These are phyloP conservation scores for Nemania serpens DNA, from an alignment of 2,329 filamentous ascomycete species.

Conservation along the genomic window DNA sequence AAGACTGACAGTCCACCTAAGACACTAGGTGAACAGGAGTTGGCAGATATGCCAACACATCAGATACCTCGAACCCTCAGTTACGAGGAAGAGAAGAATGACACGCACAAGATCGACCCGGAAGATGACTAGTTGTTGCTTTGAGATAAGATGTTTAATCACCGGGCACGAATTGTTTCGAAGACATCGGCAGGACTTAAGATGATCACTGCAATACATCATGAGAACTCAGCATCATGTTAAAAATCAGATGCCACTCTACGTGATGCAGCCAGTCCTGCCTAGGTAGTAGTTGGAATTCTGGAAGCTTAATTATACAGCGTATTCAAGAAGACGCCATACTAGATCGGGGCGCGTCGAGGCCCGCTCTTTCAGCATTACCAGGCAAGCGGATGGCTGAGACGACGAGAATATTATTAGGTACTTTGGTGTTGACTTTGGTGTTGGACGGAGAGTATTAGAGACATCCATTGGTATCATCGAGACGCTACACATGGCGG, in stretches of 20 bases:
- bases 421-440: neutral
- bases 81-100: constrained; percentile 24
- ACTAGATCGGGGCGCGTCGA: constrained; percentile 2
- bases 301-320: neutral
- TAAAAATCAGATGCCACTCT: neutral
- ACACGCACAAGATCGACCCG: neutral
- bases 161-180: neutral
- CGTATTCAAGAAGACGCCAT: neutral
- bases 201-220: neutral
- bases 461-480: neutral
- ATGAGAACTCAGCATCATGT: too few relatives aligned
- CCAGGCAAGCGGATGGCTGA: neutral
- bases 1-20: neutral
- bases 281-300: neutral
- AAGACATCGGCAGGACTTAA: neutral
- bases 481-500: neutral
- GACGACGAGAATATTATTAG: neutral
- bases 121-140: neutral
- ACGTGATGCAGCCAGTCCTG: neutral
- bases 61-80: constrained; percentile 4
- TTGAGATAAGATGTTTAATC: neutral
- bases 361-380: neutral
- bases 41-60: constrained; percentile 33
- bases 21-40: constrained; percentile 31
- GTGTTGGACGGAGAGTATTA: neutral